Percentiles rank a stretch among this genome's conserved stretches.
Evolutionary conservation across 345 rosid species (phyloP).

Genomic region (Populus ilicifolia): DNA sequence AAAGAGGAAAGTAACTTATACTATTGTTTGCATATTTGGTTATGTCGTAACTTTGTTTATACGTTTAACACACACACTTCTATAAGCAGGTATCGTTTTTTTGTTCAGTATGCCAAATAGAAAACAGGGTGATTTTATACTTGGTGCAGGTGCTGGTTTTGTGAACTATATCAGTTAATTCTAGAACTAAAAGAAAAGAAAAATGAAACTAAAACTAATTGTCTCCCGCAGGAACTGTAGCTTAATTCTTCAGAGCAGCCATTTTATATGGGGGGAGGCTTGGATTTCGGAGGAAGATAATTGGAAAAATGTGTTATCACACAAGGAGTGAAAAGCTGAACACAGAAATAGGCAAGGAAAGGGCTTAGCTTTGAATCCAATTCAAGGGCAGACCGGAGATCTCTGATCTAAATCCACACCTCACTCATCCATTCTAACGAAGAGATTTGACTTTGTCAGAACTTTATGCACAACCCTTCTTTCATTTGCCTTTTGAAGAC

Average conservation of each 20-base stretch:
- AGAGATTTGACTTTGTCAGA: slow-evolving; percentile 18
- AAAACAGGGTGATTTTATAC: too few relatives aligned
- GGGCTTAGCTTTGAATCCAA: slow-evolving; percentile 4
- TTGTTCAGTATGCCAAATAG: too few relatives aligned
- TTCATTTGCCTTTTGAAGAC: not conserved
- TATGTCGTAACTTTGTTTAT: not conserved
- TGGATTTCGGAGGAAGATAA: not conserved
- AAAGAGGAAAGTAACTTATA: not conserved
- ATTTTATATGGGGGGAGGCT: not conserved
- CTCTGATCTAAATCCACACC: slow-evolving; percentile 5
- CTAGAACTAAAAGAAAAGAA: not conserved
- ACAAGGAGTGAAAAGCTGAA: not conserved
- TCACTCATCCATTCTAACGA: not conserved
- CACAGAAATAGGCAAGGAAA: not conserved
- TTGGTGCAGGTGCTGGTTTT: not conserved
- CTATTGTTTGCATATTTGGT: not conserved
- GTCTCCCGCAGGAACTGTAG: not conserved
- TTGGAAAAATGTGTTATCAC: not conserved
- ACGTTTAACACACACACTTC: not conserved
- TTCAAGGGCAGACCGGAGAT: slow-evolving; percentile 24
- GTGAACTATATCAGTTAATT: not conserved
- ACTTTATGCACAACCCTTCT: not conserved
- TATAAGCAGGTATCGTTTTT: not conserved
- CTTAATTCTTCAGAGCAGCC: not conserved
- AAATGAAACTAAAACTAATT: not conserved